Percentiles rank a stretch among this genome's conserved stretches.
Evolutionary conservation across 805 yeast genomes (phyloP).

Genomic region (Limtongozyma cylindracea): DNA sequence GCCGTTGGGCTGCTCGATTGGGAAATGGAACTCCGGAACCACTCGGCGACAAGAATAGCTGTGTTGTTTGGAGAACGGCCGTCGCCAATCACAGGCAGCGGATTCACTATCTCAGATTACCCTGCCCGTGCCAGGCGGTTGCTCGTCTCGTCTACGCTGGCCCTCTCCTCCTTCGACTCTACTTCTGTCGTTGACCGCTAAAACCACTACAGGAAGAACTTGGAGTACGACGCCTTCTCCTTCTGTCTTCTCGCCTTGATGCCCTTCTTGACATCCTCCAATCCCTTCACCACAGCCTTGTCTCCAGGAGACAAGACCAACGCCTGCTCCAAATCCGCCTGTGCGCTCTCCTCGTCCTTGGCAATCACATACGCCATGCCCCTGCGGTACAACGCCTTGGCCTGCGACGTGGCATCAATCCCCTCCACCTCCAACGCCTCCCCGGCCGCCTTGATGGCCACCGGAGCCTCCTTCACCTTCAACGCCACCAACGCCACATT

Average conservation of each 20-base stretch:
- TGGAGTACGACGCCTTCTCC: constrained; percentile 52
- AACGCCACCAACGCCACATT: constrained; percentile 56
- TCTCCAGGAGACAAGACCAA: constrained; percentile 40
- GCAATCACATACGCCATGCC: constrained; percentile 43
- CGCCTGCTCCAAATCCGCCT: constrained; percentile 41
- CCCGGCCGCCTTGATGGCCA: constrained; percentile 30
- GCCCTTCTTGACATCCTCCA: constrained; percentile 26
- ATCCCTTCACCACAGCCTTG: constrained; percentile 39
- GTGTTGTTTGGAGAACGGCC: too few species aligned
- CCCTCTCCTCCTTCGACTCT: background rate
- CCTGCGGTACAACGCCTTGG: constrained; percentile 74
- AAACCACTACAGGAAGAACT: constrained; percentile 20
- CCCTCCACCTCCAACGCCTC: constrained; percentile 38
- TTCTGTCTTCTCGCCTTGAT: constrained; percentile 31
- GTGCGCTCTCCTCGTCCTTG: constrained; percentile 50
- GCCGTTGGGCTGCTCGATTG: too few species aligned
- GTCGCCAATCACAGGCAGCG: too few species aligned
- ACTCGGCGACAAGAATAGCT: too few species aligned
- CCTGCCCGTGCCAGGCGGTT: too few species aligned
- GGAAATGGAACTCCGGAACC: too few species aligned
- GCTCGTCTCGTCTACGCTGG: too few species aligned
- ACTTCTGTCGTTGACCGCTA: background rate
- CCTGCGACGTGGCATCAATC: constrained; percentile 38
- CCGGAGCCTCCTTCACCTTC: constrained; percentile 28
- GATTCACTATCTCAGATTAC: too few species aligned